A percentile compares a stretch with the other conserved stretches of the same genome.
These are phyloP conservation scores for Cruciata laevipes DNA, from an alignment of 257 asterid species.

Conservation along the genomic window DNA sequence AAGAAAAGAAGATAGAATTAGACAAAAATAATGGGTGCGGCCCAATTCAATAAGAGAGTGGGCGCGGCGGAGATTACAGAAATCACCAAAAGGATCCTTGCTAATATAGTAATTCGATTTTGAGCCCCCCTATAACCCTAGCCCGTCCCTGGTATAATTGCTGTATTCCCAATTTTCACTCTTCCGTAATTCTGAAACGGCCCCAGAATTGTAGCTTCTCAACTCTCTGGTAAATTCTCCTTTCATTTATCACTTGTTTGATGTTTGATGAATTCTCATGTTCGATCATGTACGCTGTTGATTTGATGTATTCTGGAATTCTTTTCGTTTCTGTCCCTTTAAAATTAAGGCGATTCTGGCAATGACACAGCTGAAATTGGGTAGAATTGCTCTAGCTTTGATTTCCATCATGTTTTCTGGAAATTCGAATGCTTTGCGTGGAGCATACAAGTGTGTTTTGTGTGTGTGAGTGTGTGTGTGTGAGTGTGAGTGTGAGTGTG, in stretches of 20 bases:
- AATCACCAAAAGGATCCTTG: slow-evolving; percentile 9
- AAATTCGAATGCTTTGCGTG: neutral
- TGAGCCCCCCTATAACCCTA: slow-evolving; percentile 3
- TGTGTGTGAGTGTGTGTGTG: neutral
- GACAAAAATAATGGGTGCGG: neutral
- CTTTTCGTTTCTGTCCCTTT: neutral
- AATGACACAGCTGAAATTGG: slow-evolving; percentile 1
- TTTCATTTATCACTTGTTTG: neutral
- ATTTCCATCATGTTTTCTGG: neutral
- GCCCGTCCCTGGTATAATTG: neutral
- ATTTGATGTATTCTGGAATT: neutral
- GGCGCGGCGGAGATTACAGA: neutral
- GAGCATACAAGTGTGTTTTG: neutral
- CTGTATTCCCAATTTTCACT: slow-evolving; percentile 10
- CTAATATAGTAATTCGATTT: neutral
- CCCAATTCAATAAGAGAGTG: neutral
- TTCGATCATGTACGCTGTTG: neutral
- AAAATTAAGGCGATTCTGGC: neutral
- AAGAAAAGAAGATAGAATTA: neutral
- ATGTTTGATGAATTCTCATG: neutral
- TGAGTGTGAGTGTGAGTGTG: neutral
- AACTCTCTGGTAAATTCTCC: slow-evolving; percentile 30
- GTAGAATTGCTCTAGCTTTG: neutral
- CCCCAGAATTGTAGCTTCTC: slow-evolving; percentile 42
- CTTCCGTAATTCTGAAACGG: slow-evolving; percentile 36